Percentiles rank a stretch among this genome's conserved stretches.
phyloP scores from a whole-genome alignment of 768 basidiomycete species.

The Lactarius pseudohatsudake region DNA sequence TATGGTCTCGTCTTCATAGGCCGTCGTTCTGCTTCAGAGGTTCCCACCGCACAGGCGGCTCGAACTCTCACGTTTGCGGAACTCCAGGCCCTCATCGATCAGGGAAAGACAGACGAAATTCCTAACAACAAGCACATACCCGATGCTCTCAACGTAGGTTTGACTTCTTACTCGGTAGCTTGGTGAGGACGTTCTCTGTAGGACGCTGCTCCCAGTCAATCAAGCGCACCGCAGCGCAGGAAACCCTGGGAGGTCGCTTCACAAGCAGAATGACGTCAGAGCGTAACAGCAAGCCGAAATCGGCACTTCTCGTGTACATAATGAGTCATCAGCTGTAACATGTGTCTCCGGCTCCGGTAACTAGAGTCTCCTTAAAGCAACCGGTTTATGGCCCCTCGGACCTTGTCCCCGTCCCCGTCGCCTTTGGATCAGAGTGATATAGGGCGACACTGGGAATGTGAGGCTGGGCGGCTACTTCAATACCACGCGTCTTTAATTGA shows the following conservation, averaged over 20 bases:
- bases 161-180: not conserved
- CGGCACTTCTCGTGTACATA: not conserved
- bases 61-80: slow-evolving; percentile 62
- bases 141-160: slow-evolving; percentile 59
- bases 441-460: too few relatives aligned
- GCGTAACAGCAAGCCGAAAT: not conserved
- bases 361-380: too few relatives aligned
- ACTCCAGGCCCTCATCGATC: slow-evolving; percentile 66
- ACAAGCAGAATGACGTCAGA: slow-evolving; percentile 6
- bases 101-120: slow-evolving; percentile 69
- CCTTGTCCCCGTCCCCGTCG: not conserved
- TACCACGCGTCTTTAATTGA: not conserved
- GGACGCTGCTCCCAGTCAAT: slow-evolving; percentile 58
- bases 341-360: not conserved
- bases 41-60: slow-evolving; percentile 13
- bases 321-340: not conserved
- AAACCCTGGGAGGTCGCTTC: slow-evolving; percentile 67
- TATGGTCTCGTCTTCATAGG: not conserved
- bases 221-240: slow-evolving; percentile 48
- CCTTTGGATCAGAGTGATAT: not conserved
- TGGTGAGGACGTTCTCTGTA: slow-evolving; percentile 32
- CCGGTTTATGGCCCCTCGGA: not conserved
- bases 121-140: slow-evolving; percentile 78
- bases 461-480: not conserved
- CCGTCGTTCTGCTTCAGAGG: slow-evolving; percentile 7